Conservation (phyloP, 805 yeast genomes). For the Metschnikowia rubicola region DNA sequence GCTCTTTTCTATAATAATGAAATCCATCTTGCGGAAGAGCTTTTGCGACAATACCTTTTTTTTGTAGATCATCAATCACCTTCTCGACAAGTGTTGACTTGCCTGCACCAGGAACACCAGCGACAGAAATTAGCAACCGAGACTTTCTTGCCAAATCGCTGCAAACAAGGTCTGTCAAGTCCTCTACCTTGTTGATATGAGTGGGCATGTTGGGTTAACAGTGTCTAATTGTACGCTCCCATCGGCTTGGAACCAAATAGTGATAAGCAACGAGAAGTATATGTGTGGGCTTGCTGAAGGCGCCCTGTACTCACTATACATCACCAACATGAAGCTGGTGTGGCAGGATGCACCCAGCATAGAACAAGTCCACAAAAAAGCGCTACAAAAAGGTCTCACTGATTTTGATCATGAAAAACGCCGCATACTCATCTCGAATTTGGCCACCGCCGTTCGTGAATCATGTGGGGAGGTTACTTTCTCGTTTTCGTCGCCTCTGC, state of each 20-base stretch:
- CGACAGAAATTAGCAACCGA: slow-evolving; percentile 54
- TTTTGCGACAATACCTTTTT: slow-evolving; percentile 14
- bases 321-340: slow-evolving; percentile 26
- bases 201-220: slow-evolving; percentile 6
- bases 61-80: slow-evolving; percentile 36
- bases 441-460: slow-evolving; percentile 5
- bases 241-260: slow-evolving; percentile 8
- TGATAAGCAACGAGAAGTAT: slow-evolving; percentile 5
- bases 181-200: slow-evolving; percentile 9
- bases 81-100: slow-evolving; percentile 62
- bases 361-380: slow-evolving; percentile 16
- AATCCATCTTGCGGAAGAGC: slow-evolving; percentile 41
- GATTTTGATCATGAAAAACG: slow-evolving; percentile 22
- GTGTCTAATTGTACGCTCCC: slow-evolving; percentile 6
- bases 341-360: slow-evolving; percentile 24
- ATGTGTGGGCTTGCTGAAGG: slow-evolving; percentile 12
- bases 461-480: background rate
- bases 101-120: slow-evolving; percentile 86
- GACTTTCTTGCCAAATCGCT: slow-evolving; percentile 4
- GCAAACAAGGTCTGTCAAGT: slow-evolving; percentile 8
- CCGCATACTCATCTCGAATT: slow-evolving; percentile 15
- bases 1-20: slow-evolving; percentile 32
- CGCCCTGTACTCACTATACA: slow-evolving; percentile 23
- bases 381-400: slow-evolving; percentile 26
- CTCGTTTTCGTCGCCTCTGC: background rate